Percentiles rank a stretch among this genome's conserved stretches.
Conservation (phyloP, 1,284 basidiomycete genomes). For the Naganishia liquefaciens region DNA sequence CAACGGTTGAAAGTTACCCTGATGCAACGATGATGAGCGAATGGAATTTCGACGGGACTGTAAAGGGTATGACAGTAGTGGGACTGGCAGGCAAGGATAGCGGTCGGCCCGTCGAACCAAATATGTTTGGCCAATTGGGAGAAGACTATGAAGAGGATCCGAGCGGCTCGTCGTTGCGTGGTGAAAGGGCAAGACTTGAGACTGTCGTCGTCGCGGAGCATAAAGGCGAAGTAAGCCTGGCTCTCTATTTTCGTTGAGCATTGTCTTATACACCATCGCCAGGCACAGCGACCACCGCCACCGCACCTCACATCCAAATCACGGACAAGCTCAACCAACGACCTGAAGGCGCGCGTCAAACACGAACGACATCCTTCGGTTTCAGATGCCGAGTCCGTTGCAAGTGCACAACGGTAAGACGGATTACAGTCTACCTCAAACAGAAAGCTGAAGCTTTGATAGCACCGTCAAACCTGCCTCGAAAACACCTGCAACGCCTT, state of each 20-base stretch:
- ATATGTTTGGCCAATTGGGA: constrained; percentile 28
- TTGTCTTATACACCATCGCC: background rate
- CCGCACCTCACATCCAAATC: background rate
- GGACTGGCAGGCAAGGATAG: constrained; percentile 57
- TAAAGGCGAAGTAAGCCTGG: background rate
- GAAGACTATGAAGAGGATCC: constrained; percentile 24
- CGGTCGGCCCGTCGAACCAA: constrained; percentile 42
- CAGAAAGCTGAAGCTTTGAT: constrained; percentile 60
- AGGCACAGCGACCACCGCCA: background rate
- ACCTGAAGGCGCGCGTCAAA: background rate
- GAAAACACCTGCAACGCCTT: constrained; percentile 12
- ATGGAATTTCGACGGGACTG: constrained; percentile 89
- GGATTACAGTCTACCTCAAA: background rate
- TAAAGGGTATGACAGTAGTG: constrained; percentile 68
- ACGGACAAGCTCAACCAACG: background rate
- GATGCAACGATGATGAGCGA: constrained; percentile 72
- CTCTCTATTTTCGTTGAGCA: background rate
- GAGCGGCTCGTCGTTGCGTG: constrained; percentile 3
- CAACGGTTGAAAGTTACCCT: constrained; percentile 64
- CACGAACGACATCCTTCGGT: background rate
- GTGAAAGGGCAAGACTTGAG: constrained; percentile 22
- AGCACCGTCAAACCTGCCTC: constrained; percentile 76
- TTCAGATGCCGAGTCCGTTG: constrained; percentile 17
- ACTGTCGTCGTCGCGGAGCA: constrained; percentile 12
- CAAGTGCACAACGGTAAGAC: constrained; percentile 17